These are phyloP conservation scores for Mercurialis annua DNA, from an alignment of 345 rosid species.

Conservation along the genomic window DNA sequence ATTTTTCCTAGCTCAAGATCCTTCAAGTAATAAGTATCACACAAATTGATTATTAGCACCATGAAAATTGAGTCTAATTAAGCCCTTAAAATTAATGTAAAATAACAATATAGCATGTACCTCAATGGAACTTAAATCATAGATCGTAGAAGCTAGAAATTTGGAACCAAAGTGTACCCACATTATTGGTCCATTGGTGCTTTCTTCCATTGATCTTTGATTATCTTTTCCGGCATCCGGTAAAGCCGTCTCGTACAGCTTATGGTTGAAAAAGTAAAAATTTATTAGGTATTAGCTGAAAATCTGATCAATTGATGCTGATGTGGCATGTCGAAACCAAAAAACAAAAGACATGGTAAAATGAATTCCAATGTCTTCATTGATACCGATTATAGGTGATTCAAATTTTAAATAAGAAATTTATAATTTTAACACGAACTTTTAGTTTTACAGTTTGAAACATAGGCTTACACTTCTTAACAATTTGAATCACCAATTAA, in stretches of 20 bases:
- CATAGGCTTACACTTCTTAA: too few species aligned
- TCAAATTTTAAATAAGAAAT: too few species aligned
- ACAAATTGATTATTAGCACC: neutral
- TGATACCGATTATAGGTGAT: too few species aligned
- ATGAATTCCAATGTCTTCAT: neutral
- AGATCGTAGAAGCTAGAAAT: conserved; percentile 29
- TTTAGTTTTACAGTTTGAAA: too few species aligned
- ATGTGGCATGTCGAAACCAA: neutral
- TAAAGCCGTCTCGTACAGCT: neutral
- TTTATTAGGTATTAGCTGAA: too few species aligned
- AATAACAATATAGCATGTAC: neutral
- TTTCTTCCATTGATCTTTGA: neutral
- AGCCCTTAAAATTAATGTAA: neutral
- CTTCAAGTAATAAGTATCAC: neutral
- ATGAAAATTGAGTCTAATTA: neutral
- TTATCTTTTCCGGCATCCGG: neutral
- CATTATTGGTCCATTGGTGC: neutral
- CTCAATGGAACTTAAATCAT: conserved; percentile 17
- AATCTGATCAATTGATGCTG: too few species aligned
- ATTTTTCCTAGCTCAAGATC: conserved; percentile 4
- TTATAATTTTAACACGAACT: too few species aligned
- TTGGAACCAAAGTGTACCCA: conserved; percentile 29
- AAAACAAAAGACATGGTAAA: too few species aligned
- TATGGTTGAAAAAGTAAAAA: neutral
- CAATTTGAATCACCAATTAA: too few species aligned